A percentile compares a stretch with the other conserved stretches of the same genome.
These are phyloP conservation scores for Ophiostoma perfectum DNA, from an alignment of 2,329 filamentous ascomycete genomes.

Conservation along the genomic window DNA sequence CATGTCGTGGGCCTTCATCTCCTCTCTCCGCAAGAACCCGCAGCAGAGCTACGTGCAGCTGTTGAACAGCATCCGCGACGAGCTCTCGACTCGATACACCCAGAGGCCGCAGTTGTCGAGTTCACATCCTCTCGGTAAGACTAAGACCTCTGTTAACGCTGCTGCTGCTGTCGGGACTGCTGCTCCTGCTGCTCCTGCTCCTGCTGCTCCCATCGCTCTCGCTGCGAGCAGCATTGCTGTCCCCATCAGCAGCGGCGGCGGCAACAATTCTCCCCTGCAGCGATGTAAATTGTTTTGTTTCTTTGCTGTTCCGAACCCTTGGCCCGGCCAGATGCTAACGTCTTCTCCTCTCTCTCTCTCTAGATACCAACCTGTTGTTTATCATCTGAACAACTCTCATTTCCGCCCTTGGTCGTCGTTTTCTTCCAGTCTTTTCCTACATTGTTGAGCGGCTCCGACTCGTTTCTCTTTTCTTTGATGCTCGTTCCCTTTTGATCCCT, in stretches of 20 bases:
- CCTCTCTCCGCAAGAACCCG: constrained; percentile 81
- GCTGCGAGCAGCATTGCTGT: background rate
- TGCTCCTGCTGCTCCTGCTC: background rate
- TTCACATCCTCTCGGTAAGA: constrained; percentile 87
- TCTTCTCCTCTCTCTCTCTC: background rate
- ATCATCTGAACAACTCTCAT: constrained; percentile 48
- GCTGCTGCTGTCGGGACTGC: background rate
- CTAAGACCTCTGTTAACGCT: background rate
- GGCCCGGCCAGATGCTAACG: constrained; percentile 21
- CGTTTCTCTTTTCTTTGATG: background rate
- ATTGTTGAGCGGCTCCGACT: background rate
- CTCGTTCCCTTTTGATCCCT: too few relatives aligned
- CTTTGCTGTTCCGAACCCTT: background rate
- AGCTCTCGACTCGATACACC: constrained; percentile 77
- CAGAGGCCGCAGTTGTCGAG: constrained; percentile 96
- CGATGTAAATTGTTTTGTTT: constrained; percentile 19
- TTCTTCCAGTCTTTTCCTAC: background rate
- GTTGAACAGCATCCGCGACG: constrained; percentile 89
- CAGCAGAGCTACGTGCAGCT: constrained; percentile 95
- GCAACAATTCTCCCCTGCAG: background rate
- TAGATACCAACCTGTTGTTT: constrained; percentile 61
- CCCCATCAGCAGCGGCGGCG: background rate
- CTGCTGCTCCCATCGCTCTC: too few relatives aligned
- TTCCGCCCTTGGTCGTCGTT: background rate
- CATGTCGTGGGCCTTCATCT: constrained; percentile 98